Evolutionary conservation across 2,329 filamentous ascomycete species (phyloP).

Genomic region (Trichoderma gracile): DNA sequence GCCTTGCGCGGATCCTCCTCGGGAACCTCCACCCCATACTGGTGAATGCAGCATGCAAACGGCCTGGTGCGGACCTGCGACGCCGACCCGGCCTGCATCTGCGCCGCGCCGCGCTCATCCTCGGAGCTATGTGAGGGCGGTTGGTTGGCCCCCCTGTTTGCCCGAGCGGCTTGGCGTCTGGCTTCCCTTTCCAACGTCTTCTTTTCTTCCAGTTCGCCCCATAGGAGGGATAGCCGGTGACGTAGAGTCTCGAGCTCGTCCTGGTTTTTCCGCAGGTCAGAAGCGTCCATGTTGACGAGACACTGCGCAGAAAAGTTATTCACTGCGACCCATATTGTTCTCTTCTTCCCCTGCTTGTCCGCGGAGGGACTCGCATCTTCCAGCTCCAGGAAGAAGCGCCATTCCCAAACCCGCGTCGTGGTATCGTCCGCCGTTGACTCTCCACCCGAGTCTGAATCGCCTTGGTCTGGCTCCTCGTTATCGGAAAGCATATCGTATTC

Average conservation of each 20-base stretch:
- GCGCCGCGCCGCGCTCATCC: conserved; percentile 22
- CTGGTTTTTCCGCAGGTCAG: conserved; percentile 56
- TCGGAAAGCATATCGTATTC: conserved; percentile 56
- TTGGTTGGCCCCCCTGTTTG: conserved; percentile 33
- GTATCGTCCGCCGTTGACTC: not conserved
- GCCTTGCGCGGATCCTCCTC: conserved; percentile 46
- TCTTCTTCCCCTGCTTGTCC: conserved; percentile 39
- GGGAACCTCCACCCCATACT: conserved; percentile 62
- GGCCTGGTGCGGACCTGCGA: conserved; percentile 52
- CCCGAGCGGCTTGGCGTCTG: conserved; percentile 27
- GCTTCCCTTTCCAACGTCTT: conserved; percentile 47
- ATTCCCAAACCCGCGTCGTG: conserved; percentile 63
- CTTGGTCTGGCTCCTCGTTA: conserved; percentile 34
- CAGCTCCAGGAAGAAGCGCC: conserved; percentile 78
- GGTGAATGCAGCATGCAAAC: conserved; percentile 69
- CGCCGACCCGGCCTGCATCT: conserved; percentile 13
- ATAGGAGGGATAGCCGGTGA: conserved; percentile 74
- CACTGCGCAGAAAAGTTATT: conserved; percentile 56
- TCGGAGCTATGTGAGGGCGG: conserved; percentile 45
- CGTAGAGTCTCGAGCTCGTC: conserved; percentile 55
- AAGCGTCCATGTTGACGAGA: conserved; percentile 51
- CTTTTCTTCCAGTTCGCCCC: conserved; percentile 80
- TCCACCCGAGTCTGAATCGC: not conserved
- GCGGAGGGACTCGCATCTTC: conserved; percentile 60
- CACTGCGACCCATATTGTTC: conserved; percentile 67